Percentiles rank a stretch among this genome's conserved stretches.
Conservation (phyloP, 208 protist species). For the Trypanosoma congolense region DNA sequence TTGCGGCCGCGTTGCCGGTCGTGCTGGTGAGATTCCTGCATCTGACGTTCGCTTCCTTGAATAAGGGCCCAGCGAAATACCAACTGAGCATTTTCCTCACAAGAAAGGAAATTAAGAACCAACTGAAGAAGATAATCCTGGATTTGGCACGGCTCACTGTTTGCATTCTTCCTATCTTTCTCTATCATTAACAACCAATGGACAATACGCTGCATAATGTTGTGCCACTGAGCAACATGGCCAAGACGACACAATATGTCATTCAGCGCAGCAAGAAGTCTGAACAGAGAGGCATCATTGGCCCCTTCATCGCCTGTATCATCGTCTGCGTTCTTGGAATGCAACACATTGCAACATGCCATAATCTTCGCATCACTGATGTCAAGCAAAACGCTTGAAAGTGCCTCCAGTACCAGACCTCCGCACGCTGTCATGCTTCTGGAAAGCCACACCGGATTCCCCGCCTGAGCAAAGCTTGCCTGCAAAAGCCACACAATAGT, state of each 20-base stretch:
- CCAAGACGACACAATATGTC: conserved; percentile 24
- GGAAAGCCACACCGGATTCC: conserved; percentile 31
- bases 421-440: conserved; percentile 37
- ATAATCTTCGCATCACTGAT: conserved; percentile 24
- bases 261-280: conserved; percentile 11
- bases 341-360: not conserved
- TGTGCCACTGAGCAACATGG: conserved; percentile 72
- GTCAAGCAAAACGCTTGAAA: conserved; percentile 52
- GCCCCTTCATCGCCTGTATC: conserved; percentile 6
- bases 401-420: conserved; percentile 49
- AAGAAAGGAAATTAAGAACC: conserved; percentile 17
- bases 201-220: conserved; percentile 31
- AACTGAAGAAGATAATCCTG: conserved; percentile 16
- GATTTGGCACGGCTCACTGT: not conserved
- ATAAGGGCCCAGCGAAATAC: conserved; percentile 17
- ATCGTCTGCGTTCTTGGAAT: not conserved
- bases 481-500: conserved; percentile 50
- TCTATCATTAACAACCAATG: conserved; percentile 24
- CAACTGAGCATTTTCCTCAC: conserved; percentile 11
- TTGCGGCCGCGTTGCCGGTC: conserved; percentile 3
- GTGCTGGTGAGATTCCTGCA: not conserved
- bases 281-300: conserved; percentile 7
- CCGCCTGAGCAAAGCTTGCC: conserved; percentile 15
- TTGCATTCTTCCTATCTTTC: not conserved
- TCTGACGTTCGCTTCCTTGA: not conserved